Conservation (phyloP, 106 monocot genomes). For the Allium fistulosum region DNA sequence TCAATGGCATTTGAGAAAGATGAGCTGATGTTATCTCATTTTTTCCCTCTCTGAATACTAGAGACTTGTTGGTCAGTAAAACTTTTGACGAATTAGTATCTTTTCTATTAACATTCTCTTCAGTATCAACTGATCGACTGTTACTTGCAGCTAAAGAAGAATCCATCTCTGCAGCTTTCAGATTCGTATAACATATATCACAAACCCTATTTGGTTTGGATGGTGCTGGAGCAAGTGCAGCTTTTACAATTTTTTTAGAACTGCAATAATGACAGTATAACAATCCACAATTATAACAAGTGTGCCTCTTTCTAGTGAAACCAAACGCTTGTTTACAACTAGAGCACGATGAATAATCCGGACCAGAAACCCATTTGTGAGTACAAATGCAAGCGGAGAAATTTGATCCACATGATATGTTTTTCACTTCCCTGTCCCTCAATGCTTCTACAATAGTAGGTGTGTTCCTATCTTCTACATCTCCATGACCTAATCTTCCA, state of each 20-base stretch:
- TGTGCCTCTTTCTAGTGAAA: conserved; percentile 63
- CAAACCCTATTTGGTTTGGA: conserved; percentile 67
- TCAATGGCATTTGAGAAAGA: neutral
- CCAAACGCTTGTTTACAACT: conserved; percentile 64
- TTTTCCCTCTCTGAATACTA: conserved; percentile 26
- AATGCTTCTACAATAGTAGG: conserved; percentile 57
- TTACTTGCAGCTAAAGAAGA: conserved; percentile 12
- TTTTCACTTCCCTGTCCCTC: conserved; percentile 67
- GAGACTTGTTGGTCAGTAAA: conserved; percentile 22
- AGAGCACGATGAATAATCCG: conserved; percentile 55
- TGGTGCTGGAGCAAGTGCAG: conserved; percentile 57
- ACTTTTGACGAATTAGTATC: conserved; percentile 43
- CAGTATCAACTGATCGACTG: conserved; percentile 36
- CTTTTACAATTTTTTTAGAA: conserved; percentile 42
- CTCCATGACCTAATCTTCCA: neutral
- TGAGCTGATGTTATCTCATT: conserved; percentile 24
- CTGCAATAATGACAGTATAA: conserved; percentile 53
- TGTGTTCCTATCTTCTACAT: conserved; percentile 11
- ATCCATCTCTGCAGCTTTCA: conserved; percentile 33
- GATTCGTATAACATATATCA: conserved; percentile 44
- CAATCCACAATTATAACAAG: conserved; percentile 69
- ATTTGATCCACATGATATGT: conserved; percentile 63
- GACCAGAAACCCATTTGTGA: conserved; percentile 74
- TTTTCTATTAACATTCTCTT: conserved; percentile 25
- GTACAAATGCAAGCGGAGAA: conserved; percentile 57